A percentile compares a stretch with the other conserved stretches of the same genome.
phyloP scores from a whole-genome alignment of 2,329 filamentous ascomycete species.

The Macrophomina phaseolina region DNA sequence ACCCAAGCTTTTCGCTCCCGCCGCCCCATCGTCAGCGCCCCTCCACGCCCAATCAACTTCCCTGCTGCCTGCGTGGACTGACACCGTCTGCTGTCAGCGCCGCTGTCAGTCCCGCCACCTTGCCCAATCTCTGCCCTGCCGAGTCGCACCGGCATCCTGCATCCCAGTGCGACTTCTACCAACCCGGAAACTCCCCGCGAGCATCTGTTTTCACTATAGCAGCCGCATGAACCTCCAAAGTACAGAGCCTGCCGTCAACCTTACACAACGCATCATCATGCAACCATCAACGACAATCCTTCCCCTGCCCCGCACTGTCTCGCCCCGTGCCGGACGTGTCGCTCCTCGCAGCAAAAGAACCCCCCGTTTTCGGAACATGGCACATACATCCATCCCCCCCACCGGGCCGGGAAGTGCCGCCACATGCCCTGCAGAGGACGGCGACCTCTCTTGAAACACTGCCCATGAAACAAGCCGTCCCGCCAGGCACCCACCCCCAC shows the following conservation, averaged over 20 bases:
- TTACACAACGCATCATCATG: not conserved
- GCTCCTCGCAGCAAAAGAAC: not conserved
- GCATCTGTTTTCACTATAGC: too few species aligned
- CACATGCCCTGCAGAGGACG: not conserved
- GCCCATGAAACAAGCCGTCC: constrained; percentile 8
- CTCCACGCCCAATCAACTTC: constrained; percentile 2
- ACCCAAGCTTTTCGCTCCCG: constrained; percentile 21
- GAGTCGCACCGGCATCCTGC: not conserved
- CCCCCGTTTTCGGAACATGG: constrained; percentile 7
- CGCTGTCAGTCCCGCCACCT: not conserved
- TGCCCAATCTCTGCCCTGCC: not conserved
- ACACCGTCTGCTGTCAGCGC: not conserved
- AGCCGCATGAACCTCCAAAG: not conserved
- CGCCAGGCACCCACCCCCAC: too few species aligned
- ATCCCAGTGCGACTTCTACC: too few species aligned
- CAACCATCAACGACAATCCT: not conserved
- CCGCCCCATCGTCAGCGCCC: not conserved
- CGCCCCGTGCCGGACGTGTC: not conserved
- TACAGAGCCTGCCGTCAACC: not conserved
- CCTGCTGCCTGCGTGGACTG: constrained; percentile 9
- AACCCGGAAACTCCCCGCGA: too few species aligned
- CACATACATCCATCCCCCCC: not conserved
- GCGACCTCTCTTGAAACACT: not conserved
- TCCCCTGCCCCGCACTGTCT: not conserved
- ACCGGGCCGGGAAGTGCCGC: not conserved